Evolutionary conservation across 495 filamentous ascomycete species (phyloP), one percentile per base, ranked within the genome.

Genomic region (Penicillium odoratum): DNA sequence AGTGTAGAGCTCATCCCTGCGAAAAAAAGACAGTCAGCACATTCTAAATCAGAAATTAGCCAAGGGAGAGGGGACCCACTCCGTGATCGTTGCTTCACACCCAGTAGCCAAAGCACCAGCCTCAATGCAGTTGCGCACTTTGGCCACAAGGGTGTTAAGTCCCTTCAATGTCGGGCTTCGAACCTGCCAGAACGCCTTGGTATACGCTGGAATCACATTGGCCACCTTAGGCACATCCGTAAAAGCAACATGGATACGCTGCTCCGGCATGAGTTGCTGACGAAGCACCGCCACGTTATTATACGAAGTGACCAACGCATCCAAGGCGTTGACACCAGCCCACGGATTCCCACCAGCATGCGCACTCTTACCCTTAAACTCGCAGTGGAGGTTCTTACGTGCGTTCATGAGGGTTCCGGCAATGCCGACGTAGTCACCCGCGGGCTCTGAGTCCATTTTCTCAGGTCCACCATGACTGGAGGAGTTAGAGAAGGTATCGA

Each of bases 311-410:
- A 88, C 75, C 18, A 87, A 61, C 1, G 84, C 85, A 60, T 88
- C 85, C 7, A 88, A 77, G 0, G 85, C 85, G 55, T 89, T 89
- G 51, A 86, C 74, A 0, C 83, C 83, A 7, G 81, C 71, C 85
- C 85, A 88, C 0, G 85, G 86, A 33, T 78, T 80, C n/a, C 81
- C 81, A 1, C 84, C 85, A 0, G 85, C 85, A 57, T 88, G 82
- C 30, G 74, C 72, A 52, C 66, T 72, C 42, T 62, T 69, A 8
- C 74, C 75, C 0, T 60, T 65, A 44, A 70, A 77, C 43, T 70
- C 64, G 57, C 70, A 70, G 15, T 65, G 63, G 15, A 75, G 65
- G 21, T 76, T 66, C 13, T 76, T 72, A 5, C 74, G 69, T 0
- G 75, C 75, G 42, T 72, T 77, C 69, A 73, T 75, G 0, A 67